Evolutionary conservation across 2,329 filamentous ascomycete genomes (phyloP).

Genomic region (Cercospora brassicicola): DNA sequence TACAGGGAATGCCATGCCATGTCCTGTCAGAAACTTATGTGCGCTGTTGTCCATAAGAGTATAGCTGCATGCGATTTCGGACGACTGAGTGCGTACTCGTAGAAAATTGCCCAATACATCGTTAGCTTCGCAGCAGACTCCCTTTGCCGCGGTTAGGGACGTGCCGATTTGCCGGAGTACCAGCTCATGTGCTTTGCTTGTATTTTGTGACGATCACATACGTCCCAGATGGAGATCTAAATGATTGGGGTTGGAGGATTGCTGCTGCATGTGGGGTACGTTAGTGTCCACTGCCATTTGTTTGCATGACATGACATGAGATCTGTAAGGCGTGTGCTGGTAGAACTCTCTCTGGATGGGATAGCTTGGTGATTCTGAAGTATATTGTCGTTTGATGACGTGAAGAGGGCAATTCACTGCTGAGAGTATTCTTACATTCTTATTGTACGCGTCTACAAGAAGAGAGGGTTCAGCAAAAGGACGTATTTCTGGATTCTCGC

Average conservation of each 20-base stretch:
- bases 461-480: background rate
- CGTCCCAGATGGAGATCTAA: background rate
- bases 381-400: background rate
- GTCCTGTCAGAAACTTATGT: background rate
- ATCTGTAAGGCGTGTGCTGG: background rate
- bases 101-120: background rate
- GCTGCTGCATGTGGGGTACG: background rate
- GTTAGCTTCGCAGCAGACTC: background rate
- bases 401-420: background rate
- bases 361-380: no score
- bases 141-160: background rate
- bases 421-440: no score
- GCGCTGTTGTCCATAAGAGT: background rate
- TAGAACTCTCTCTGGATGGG: no score
- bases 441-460: background rate
- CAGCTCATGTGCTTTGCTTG: background rate
- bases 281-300: background rate
- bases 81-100: background rate
- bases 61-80: background rate
- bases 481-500: background rate
- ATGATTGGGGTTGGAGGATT: background rate
- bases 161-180: background rate
- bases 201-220: background rate
- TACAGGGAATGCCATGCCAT: background rate
- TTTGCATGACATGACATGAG: background rate